These are phyloP conservation scores for Adansonia madagascariensis DNA, from an alignment of 441 rosid genomes.

Conservation along the genomic window DNA sequence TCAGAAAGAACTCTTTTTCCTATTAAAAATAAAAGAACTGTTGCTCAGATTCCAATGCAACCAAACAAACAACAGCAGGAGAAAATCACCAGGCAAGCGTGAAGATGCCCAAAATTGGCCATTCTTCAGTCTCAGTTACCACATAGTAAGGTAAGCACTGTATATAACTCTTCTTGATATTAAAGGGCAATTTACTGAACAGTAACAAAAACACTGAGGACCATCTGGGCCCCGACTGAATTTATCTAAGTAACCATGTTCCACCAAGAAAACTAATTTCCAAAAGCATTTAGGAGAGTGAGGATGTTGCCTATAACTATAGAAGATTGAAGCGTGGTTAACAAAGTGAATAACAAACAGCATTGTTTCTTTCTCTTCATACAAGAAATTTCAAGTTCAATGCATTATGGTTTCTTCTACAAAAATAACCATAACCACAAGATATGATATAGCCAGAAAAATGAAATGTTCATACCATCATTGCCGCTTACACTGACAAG, in stretches of 20 bases:
- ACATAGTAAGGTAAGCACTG: neutral
- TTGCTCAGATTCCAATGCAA: neutral
- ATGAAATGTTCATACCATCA: constrained; percentile 64
- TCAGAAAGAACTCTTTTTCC: constrained; percentile 96
- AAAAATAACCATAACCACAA: neutral
- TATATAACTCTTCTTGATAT: neutral
- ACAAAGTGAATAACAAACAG: neutral
- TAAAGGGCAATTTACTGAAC: neutral
- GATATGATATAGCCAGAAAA: neutral
- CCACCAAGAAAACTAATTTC: constrained; percentile 1
- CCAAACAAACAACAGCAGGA: constrained; percentile 2
- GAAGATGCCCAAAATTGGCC: neutral
- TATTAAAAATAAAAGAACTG: constrained; percentile 29
- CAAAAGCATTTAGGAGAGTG: neutral
- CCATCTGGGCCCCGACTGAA: neutral
- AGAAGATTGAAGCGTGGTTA: constrained; percentile 1
- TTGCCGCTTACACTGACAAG: constrained; percentile 95
- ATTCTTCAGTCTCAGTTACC: constrained; percentile 5
- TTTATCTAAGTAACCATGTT: neutral
- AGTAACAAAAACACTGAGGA: neutral
- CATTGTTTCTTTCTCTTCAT: neutral
- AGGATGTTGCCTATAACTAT: constrained; percentile 4
- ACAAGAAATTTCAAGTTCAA: neutral
- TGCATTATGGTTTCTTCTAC: neutral
- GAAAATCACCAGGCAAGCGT: neutral